These are phyloP conservation scores for Ustulina deusta DNA, from an alignment of 2,329 filamentous ascomycete species.

Conservation along the genomic window DNA sequence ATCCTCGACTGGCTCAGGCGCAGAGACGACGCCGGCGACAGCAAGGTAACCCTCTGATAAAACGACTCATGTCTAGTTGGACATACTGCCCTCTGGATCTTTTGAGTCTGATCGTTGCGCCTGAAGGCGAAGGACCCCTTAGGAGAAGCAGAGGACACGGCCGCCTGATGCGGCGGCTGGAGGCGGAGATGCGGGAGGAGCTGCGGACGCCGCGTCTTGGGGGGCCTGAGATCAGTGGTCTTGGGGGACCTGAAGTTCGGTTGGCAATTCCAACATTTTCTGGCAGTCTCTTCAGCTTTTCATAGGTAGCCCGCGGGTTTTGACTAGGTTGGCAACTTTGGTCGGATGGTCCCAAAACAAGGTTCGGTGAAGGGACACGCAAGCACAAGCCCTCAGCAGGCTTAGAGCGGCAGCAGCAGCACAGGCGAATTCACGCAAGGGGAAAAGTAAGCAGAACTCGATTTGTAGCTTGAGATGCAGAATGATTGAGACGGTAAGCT, in stretches of 20 bases:
- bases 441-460: constrained; percentile 5
- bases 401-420: too few species aligned
- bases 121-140: constrained; percentile 16
- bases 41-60: constrained; percentile 15
- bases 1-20: constrained; percentile 16
- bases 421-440: background rate
- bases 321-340: constrained; percentile 9
- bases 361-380: constrained; percentile 4
- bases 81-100: constrained; percentile 17
- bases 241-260: constrained; percentile 6
- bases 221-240: constrained; percentile 3
- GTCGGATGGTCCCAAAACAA: constrained; percentile 9
- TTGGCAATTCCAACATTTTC: constrained; percentile 10
- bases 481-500: background rate
- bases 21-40: constrained; percentile 15
- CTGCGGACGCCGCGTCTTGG: constrained; percentile 5
- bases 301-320: constrained; percentile 5
- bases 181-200: constrained; percentile 16
- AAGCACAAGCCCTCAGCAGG: too few species aligned
- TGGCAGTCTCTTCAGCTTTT: constrained; percentile 6
- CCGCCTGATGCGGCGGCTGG: constrained; percentile 15
- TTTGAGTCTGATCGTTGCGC: constrained; percentile 16
- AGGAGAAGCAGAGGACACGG: constrained; percentile 15
- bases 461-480: background rate
- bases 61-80: constrained; percentile 17